A percentile compares a stretch with the other conserved stretches of the same genome.
These are phyloP conservation scores for Colletotrichum cordylinicola DNA, from an alignment of 2,329 filamentous ascomycete species.

Conservation along the genomic window DNA sequence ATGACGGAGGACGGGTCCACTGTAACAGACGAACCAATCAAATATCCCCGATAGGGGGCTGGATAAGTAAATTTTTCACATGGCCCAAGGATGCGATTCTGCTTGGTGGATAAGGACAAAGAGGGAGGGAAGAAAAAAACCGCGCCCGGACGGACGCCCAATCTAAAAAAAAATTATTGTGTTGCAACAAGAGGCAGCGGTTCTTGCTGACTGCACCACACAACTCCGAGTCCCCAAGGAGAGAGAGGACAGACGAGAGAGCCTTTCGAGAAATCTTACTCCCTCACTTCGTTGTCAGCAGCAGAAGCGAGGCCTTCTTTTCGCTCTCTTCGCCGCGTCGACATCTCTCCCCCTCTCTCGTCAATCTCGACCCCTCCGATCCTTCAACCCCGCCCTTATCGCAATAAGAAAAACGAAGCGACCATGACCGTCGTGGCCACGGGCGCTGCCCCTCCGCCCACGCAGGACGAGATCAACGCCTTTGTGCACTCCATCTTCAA, in stretches of 20 bases:
- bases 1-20: not conserved
- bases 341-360: not conserved
- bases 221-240: slow-evolving; percentile 4
- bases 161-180: slow-evolving; percentile 21
- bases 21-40: slow-evolving; percentile 14
- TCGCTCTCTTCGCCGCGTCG: not conserved
- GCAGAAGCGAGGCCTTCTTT: slow-evolving; percentile 9
- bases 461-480: slow-evolving; percentile 68
- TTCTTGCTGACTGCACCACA: slow-evolving; percentile 8
- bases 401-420: slow-evolving; percentile 26
- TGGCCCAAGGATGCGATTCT: slow-evolving; percentile 24
- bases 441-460: slow-evolving; percentile 59
- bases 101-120: slow-evolving; percentile 17
- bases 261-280: not conserved
- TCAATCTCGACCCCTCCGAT: not conserved
- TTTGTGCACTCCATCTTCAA: slow-evolving; percentile 73
- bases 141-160: slow-evolving; percentile 11
- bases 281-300: slow-evolving; percentile 9
- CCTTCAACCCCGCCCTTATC: slow-evolving; percentile 49
- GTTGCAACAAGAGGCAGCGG: not conserved
- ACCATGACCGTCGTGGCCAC: slow-evolving; percentile 46
- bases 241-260: slow-evolving; percentile 23
- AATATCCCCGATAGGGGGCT: not conserved
- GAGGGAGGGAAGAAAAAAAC: slow-evolving; percentile 7
- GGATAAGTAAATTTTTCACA: slow-evolving; percentile 25